Evolutionary conservation across 2,329 filamentous ascomycete species (phyloP), one percentile per base, ranked within the genome.

Genomic region (Cladophialophora bantiana): DNA sequence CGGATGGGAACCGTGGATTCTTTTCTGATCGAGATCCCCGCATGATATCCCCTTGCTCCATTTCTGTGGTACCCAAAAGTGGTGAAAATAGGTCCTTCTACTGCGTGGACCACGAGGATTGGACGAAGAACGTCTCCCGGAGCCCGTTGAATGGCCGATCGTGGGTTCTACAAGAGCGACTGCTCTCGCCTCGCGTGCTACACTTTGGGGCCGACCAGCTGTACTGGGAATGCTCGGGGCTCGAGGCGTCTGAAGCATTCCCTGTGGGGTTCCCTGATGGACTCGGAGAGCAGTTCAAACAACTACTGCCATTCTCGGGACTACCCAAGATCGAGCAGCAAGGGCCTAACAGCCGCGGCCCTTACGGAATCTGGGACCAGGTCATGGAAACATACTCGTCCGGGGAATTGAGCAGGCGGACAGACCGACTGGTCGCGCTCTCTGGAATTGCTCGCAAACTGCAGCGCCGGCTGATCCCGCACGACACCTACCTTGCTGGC

Each of bases 141-240:
- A 15, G 13, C 3, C 53, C 70, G 6, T 35, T 68, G 34, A 65
- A 64, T 26, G 32, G 32, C n/a, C 62, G 68, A 3, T 67, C 48
- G 7, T 70, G 68, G 68, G 63, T 68, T 4, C 53, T 66, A 2
- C 68, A 70, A 50, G 68, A 70, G 48, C 62, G 66, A 4, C 18
- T 70, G 7, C 66, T 70, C 12, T 64, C 66, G 5, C 68, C 62
- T 3, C 48, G 68, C n/a, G 68, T 61, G 18, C 20, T 70, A 15
- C 59, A 68, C 38, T 70, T 70, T 38, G 66, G 48, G 4, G 40
- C 31, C 3, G 26, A 64, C 26, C 62, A 70, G 54, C 31, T 70
- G 20, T 66, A 57, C 50, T 70, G 68, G 68, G 66, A 68, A 36
- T 70, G 68, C 31, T 53, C 57, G 9, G 48, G 48, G 36, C 10